Base-by-base conservation (phyloP, 306 rosid genomes). In the Vigna reflexopilosa region DNA sequence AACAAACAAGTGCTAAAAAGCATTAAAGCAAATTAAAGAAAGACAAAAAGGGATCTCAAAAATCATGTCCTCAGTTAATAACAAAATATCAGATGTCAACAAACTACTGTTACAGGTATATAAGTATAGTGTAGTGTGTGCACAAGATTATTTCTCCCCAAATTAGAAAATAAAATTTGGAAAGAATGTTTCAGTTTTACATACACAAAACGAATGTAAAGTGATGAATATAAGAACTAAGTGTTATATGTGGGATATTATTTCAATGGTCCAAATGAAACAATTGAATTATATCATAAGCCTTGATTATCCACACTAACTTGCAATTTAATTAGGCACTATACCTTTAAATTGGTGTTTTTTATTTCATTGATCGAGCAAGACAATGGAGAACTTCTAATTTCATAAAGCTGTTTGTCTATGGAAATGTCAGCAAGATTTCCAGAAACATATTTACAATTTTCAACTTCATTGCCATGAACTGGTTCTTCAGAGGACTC, bases 301-400 rank as follows among this genome's bases (percentile, higher is more conserved):
- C 47, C 64, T 36, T 59, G 55, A 50, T 50, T 57, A 38, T 34
- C 63, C 58, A 79, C 51, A 65, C 24, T 34, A 56, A 66, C 57
- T 24, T 32, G 32, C 55, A 44, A 75, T 9, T 38, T 47, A 15
- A 75, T 70, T 28, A 70, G 52, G 70, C 76, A 82, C 12, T 72
- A 80, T 86, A 93, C 98, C 91, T 61, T 80, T 51, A 64, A 47
- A 34, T 73, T 72, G 12, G 73, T 30, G 73, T 50, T 57, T 81
- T 80, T 63, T 28, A 54, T 44, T 51, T 70, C 87, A 67, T 71
- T 80, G 69, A 61, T 73, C 26, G 75, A 34, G 70, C 20, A 44
- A 66, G 79, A 49, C 58, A 44, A 19, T 57, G 48, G 80, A 49
- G 67, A 50, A 78, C 72, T 73, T 81, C 26, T 64, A 19, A 71